Conservation (phyloP, 805 yeast genomes). For the Hanseniaspora clermontiae region DNA sequence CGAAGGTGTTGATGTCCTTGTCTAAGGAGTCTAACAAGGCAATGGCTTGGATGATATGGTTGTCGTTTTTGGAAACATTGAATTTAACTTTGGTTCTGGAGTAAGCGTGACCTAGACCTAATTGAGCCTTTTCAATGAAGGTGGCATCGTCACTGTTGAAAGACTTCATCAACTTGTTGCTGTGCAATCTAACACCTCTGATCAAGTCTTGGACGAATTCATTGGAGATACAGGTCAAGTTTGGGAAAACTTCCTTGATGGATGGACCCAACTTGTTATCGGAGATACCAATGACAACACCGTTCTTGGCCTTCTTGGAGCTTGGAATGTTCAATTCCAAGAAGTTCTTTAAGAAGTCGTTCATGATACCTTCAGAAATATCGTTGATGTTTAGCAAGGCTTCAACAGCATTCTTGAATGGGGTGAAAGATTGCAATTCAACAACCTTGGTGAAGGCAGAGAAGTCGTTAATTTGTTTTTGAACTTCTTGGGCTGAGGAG, state of each 20-base stretch:
- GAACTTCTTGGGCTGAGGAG: constrained; percentile 83
- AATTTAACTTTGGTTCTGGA: constrained; percentile 98
- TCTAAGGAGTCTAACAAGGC: constrained; percentile 94
- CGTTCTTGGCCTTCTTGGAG: constrained; percentile 29
- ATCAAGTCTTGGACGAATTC: constrained; percentile 90
- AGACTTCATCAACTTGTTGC: constrained; percentile 77
- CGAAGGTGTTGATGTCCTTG: constrained; percentile 93
- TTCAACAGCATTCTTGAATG: constrained; percentile 98
- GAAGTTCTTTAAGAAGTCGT: constrained; percentile 79
- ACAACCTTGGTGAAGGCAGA: constrained; percentile 81
- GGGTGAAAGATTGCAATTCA: constrained; percentile 89
- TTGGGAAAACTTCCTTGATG: constrained; percentile 80
- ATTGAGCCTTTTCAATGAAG: constrained; percentile 93
- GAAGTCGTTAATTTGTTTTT: constrained; percentile 75
- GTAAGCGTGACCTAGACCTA: constrained; percentile 98
- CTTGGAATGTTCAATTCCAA: constrained; percentile 80
- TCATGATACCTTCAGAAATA: constrained; percentile 90
- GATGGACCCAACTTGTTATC: constrained; percentile 95
- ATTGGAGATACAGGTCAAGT: constrained; percentile 77
- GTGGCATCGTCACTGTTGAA: constrained; percentile 58
- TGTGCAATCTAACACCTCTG: constrained; percentile 88
- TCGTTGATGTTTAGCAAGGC: constrained; percentile 97
- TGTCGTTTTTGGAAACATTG: constrained; percentile 95
- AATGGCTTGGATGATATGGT: constrained; percentile 97
- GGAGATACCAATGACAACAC: constrained; percentile 65